Evolutionary conservation across 306 rosid species (phyloP), one percentile per base, ranked within the genome.

Genomic region (Prinsepia uniflora): DNA sequence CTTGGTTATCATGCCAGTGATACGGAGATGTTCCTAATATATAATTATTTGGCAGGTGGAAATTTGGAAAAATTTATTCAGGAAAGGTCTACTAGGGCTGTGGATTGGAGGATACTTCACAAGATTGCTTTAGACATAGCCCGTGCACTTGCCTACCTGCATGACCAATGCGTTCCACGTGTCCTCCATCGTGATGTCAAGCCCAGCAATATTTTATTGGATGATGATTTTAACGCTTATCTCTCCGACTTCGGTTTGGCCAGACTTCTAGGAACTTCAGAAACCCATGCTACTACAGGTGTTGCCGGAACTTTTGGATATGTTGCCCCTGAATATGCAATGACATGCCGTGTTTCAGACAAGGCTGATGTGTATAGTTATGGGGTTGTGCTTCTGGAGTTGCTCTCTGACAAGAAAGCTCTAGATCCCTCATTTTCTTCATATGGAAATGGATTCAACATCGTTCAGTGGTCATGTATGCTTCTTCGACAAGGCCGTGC

Each of bases 241-340:
- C 81, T 92, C 36, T 92, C 98, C 0, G 98, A 92, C 82, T 92
- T 92, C 48, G 98, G 98, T 63, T 78, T 92, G 91, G 98, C 98
- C 20, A 78, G 98, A 73, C 96, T 92, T 55, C 77, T 92, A 22
- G 98, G 98, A 19, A 92, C 96, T 61, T 92, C 98, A 19, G 98
- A 92, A 73, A 92, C 98, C 42, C 98, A 92, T 76, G 98, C 98
- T 13, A 92, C 98, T 22, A 92, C 98, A 2, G 98, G 98, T 34
- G 98, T 92, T 13, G 98, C 98, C 22, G 98, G 98, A 74, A 92
- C 98, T 55, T 92, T 92, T 10, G 98, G 98, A 0, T 92, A 92
- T 41, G 98, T 92, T 20, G 98, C 98, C 59, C 98, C 98, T 0
- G 98, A 92, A 70, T 92, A 92, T 68, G 96, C 96, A 63, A 90